Evolutionary conservation across 2,329 filamentous ascomycete genomes (phyloP).

Genomic region (Aspergillus intermedius): DNA sequence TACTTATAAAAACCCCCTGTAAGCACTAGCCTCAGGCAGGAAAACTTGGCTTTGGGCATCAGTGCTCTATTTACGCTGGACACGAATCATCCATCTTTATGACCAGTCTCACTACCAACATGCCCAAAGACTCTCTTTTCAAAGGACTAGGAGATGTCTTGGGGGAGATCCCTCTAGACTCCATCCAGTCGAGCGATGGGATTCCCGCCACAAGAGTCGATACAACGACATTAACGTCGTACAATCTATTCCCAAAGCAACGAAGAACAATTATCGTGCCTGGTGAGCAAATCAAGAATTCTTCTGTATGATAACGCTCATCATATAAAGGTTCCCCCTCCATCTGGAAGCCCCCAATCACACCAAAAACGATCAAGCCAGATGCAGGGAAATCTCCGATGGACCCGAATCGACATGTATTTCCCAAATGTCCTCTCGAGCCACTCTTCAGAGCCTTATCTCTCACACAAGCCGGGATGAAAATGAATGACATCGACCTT

Average conservation of each 20-base stretch:
- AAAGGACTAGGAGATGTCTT: background rate
- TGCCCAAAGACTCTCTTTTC: background rate
- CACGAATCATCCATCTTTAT: background rate
- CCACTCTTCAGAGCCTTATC: background rate
- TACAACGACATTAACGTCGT: background rate
- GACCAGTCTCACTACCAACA: background rate
- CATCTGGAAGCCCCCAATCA: background rate
- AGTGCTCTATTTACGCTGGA: background rate
- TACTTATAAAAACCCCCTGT: background rate
- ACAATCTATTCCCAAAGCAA: background rate
- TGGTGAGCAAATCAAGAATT: background rate
- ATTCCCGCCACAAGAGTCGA: background rate
- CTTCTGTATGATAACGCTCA: background rate
- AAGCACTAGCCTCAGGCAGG: background rate
- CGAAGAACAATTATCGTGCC: background rate
- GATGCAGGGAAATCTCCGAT: background rate
- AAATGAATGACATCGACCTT: conserved; percentile 6
- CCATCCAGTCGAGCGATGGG: background rate
- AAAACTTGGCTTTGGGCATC: background rate
- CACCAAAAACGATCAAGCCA: background rate
- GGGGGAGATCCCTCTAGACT: background rate
- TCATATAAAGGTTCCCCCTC: background rate
- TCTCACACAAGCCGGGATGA: background rate
- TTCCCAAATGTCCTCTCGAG: background rate
- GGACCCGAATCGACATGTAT: background rate